phyloP scores from a whole-genome alignment of 371 early-diverging fungal genomes.

The Entomophthora muscae region DNA sequence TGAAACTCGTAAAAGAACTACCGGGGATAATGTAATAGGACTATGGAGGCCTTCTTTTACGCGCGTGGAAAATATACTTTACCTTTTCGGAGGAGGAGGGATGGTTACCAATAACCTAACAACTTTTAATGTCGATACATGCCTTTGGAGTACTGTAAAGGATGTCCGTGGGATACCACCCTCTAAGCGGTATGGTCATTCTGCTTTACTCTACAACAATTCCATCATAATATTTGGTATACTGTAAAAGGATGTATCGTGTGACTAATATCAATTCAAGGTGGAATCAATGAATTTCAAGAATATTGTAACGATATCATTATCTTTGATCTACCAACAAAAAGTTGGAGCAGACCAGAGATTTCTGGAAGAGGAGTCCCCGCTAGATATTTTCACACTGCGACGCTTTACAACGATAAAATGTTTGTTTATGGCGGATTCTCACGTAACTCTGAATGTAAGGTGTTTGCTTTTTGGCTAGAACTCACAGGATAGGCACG shows the following conservation, averaged over 20 bases:
- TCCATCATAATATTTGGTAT: slow-evolving; percentile 34
- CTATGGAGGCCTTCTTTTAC: slow-evolving; percentile 44
- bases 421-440: slow-evolving; percentile 46
- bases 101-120: slow-evolving; percentile 37
- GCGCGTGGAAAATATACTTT: slow-evolving; percentile 32
- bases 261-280: slow-evolving; percentile 11
- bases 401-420: slow-evolving; percentile 37
- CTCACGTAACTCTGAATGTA: neutral
- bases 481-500: slow-evolving; percentile 29
- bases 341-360: slow-evolving; percentile 44
- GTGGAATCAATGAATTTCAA: slow-evolving; percentile 45
- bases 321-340: slow-evolving; percentile 29
- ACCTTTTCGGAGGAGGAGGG: slow-evolving; percentile 39
- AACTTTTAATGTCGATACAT: slow-evolving; percentile 26
- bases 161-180: slow-evolving; percentile 23
- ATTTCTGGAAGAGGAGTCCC: slow-evolving; percentile 25
- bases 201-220: slow-evolving; percentile 29
- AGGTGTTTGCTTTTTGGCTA: slow-evolving; percentile 12
- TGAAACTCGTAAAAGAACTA: too few relatives aligned
- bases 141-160: slow-evolving; percentile 12
- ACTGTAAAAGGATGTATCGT: neutral
- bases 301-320: slow-evolving; percentile 36
- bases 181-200: slow-evolving; percentile 34
- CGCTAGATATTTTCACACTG: slow-evolving; percentile 44
- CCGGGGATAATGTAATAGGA: slow-evolving; percentile 37